Evolutionary conservation across 2,329 filamentous ascomycete species (phyloP).

Genomic region (Fusarium sp.): DNA sequence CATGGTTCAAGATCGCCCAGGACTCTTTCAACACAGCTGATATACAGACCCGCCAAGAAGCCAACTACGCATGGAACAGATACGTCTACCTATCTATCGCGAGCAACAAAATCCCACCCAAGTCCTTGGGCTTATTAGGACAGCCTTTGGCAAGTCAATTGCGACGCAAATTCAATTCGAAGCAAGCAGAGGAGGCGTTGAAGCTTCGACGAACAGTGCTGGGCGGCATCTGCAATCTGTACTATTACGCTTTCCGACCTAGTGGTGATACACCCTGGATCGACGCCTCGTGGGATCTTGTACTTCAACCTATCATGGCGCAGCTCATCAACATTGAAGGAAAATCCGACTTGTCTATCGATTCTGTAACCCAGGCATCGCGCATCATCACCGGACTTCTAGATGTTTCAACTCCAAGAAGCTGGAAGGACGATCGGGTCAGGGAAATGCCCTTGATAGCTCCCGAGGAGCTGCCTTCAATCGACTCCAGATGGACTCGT

Average conservation of each 20-base stretch:
- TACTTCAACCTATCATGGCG: slow-evolving; percentile 71
- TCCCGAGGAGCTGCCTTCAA: slow-evolving; percentile 79
- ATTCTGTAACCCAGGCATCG: slow-evolving; percentile 67
- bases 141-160: slow-evolving; percentile 76
- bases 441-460: slow-evolving; percentile 66
- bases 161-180: slow-evolving; percentile 67
- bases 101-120: slow-evolving; percentile 63
- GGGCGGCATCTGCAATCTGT: slow-evolving; percentile 78
- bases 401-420: slow-evolving; percentile 63
- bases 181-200: slow-evolving; percentile 61
- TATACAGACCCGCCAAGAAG: slow-evolving; percentile 73
- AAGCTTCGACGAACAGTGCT: slow-evolving; percentile 65
- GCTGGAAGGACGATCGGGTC: slow-evolving; percentile 80
- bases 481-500: slow-evolving; percentile 89
- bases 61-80: slow-evolving; percentile 86
- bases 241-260: slow-evolving; percentile 85
- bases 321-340: slow-evolving; percentile 59
- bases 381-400: slow-evolving; percentile 77
- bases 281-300: slow-evolving; percentile 81
- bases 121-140: slow-evolving; percentile 58
- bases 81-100: slow-evolving; percentile 78
- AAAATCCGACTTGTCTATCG: slow-evolving; percentile 53
- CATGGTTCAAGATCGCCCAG: slow-evolving; percentile 83
- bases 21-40: slow-evolving; percentile 85
- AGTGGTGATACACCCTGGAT: slow-evolving; percentile 70